Percentiles rank a stretch among this genome's conserved stretches.
phyloP scores from a whole-genome alignment of 75 land plant genomes.

The Selaginella moellendorffii region DNA sequence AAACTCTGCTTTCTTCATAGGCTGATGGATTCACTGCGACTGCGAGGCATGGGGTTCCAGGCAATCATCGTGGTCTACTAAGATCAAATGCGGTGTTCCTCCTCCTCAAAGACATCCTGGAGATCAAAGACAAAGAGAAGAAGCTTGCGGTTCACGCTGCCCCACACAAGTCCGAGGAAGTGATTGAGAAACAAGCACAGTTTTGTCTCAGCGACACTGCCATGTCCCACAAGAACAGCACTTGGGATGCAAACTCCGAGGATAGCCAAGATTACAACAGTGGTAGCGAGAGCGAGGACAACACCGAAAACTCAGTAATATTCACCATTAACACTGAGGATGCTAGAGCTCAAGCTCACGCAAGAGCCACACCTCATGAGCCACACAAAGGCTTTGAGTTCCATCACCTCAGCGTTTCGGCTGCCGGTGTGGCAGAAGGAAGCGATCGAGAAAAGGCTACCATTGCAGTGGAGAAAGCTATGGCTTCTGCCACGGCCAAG shows the following conservation, averaged over 20 bases:
- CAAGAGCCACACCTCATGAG: constrained; percentile 14
- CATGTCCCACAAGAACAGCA: not conserved
- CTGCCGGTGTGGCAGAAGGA: constrained; percentile 44
- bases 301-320: not conserved
- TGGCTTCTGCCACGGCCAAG: constrained; percentile 20
- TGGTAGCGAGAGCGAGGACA: not conserved
- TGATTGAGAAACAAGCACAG: constrained; percentile 31
- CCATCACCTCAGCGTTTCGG: constrained; percentile 37
- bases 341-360: constrained; percentile 43
- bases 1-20: too few species aligned
- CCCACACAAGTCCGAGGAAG: constrained; percentile 71
- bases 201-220: constrained; percentile 25
- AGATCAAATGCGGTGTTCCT: constrained; percentile 62
- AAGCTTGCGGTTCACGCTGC: constrained; percentile 83
- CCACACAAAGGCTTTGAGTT: constrained; percentile 15
- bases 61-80: constrained; percentile 76
- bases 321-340: too few species aligned
- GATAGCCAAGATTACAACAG: not conserved
- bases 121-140: constrained; percentile 72
- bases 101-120: constrained; percentile 39
- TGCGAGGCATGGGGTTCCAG: constrained; percentile 84
- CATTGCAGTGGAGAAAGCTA: constrained; percentile 21
- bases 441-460: constrained; percentile 14
- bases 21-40: constrained; percentile 90
- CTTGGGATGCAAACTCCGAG: not conserved